phyloP scores from a whole-genome alignment of 2,329 filamentous ascomycete species.

The Didymellaceae sp. region DNA sequence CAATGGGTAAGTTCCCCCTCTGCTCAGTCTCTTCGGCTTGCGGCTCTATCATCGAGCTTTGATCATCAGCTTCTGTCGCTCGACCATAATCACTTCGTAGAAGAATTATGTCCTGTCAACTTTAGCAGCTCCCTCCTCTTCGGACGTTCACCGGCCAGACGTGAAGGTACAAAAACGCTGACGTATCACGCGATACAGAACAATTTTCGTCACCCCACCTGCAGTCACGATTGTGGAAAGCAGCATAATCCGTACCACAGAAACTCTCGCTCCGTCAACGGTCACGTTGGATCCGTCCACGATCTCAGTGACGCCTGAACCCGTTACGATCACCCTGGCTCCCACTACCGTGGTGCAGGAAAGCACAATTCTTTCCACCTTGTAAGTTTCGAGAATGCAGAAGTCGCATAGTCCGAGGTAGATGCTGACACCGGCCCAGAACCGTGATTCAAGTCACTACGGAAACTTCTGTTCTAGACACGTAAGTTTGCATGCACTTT shows the following conservation, averaged over 20 bases:
- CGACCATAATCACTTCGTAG: too few relatives aligned
- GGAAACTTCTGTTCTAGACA: slow-evolving; percentile 12
- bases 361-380: not conserved
- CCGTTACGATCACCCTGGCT: slow-evolving; percentile 1
- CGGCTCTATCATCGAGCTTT: too few relatives aligned
- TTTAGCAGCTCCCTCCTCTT: too few relatives aligned
- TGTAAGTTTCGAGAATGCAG: not conserved
- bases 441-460: slow-evolving; percentile 4
- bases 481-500: not conserved
- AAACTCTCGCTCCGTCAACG: slow-evolving; percentile 1
- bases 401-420: too few relatives aligned
- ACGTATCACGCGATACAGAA: not conserved
- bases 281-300: slow-evolving; percentile 6
- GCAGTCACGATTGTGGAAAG: slow-evolving; percentile 3
- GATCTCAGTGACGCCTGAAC: not conserved
- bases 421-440: not conserved
- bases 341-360: slow-evolving; percentile 2
- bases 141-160: too few relatives aligned
- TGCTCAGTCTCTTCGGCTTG: too few relatives aligned
- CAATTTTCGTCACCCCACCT: slow-evolving; percentile 7
- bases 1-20: slow-evolving; percentile 8
- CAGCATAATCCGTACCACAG: slow-evolving; percentile 8
- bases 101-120: too few relatives aligned
- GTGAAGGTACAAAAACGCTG: not conserved
- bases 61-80: too few relatives aligned